Conservation (phyloP, 1,284 basidiomycete species). For the Austroboletus niveus region DNA sequence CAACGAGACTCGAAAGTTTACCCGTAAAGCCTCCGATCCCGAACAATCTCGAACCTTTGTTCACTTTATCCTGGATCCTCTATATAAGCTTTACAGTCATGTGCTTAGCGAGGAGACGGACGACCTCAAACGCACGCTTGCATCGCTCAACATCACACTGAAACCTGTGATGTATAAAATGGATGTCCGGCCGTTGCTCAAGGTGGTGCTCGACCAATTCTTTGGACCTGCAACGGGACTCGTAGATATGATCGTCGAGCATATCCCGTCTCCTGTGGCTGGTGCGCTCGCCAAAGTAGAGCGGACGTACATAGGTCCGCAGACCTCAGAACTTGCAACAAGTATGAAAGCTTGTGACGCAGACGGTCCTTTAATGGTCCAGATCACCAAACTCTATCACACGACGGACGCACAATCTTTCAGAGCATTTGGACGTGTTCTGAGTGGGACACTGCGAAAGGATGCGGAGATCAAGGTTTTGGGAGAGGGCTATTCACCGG, state of each 20-base stretch:
- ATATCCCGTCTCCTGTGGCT: slow-evolving; percentile 83
- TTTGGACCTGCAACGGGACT: slow-evolving; percentile 89
- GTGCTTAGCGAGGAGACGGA: slow-evolving; percentile 93
- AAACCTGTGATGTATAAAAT: slow-evolving; percentile 97
- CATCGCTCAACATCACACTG: slow-evolving; percentile 78
- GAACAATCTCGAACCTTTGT: slow-evolving; percentile 89
- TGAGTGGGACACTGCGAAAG: slow-evolving; percentile 86
- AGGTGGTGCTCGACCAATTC: slow-evolving; percentile 93
- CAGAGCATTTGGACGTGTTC: slow-evolving; percentile 91
- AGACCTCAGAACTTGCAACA: slow-evolving; percentile 73
- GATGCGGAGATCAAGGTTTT: slow-evolving; percentile 92
- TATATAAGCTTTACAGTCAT: slow-evolving; percentile 97
- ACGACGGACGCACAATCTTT: slow-evolving; percentile 96
- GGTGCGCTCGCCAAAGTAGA: slow-evolving; percentile 77
- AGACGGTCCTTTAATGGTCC: slow-evolving; percentile 88
- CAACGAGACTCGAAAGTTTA: slow-evolving; percentile 82
- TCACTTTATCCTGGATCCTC: slow-evolving; percentile 93
- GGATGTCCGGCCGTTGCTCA: slow-evolving; percentile 93
- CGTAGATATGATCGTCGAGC: slow-evolving; percentile 88
- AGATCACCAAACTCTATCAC: slow-evolving; percentile 92
- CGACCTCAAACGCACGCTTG: slow-evolving; percentile 79
- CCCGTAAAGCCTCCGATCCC: slow-evolving; percentile 78
- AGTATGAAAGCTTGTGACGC: slow-evolving; percentile 84
- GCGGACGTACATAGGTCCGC: slow-evolving; percentile 82
- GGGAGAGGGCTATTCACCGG: slow-evolving; percentile 94